Evolutionary conservation across 2,329 filamentous ascomycete species (phyloP), one percentile per base, ranked within the genome.

Genomic region (Coniochaeta sp.): DNA sequence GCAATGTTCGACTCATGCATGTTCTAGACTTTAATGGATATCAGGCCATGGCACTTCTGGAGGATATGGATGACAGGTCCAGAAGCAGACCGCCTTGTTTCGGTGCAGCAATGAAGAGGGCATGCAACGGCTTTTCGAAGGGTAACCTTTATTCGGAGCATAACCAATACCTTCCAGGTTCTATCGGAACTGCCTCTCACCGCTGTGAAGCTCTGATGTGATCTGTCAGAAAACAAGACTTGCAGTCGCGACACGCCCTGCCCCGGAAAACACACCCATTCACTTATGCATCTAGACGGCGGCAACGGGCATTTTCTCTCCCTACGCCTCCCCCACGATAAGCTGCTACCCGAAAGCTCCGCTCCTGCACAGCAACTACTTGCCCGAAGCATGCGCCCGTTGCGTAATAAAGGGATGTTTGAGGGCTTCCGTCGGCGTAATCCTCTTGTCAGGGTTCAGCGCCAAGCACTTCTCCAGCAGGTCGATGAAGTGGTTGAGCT

Each of bases 401-500:
- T 76, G 71, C 24, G 71, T 73, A 60, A 97, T 90, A 69, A 97
- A 97, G 1, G 88, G 88, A 73, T 97, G 92, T 63, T 84, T 86
- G 60, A 97, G 73, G 48, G 94, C 94, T 63, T 97, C 91, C 13
- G 79, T 75, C 0, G 94, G 89, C 46, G 88, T 92, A 62, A 94
- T 88, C 56, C 94, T 82, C 75, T 95, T 95, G 66, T 96, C 91
- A 1, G 92, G 90, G 64, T 97, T 96, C 57, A 97, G 78, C 53
- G 86, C 83, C 57, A 99, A 75, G 65, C 91, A 97, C 51, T 87
- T 86, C 63, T 96, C 91, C 52, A 99, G 72, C 48, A 99, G 72
- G 67, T 97, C 91, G 59, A 90, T 78, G 68, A 99, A 96, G 50
- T 86, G 77, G 53, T 86, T 85, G 55, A 96, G 72, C 61, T 96